A percentile compares a stretch with the other conserved stretches of the same genome.
phyloP scores from a whole-genome alignment of 345 rosid genomes.

The Eucalyptus regnans region DNA sequence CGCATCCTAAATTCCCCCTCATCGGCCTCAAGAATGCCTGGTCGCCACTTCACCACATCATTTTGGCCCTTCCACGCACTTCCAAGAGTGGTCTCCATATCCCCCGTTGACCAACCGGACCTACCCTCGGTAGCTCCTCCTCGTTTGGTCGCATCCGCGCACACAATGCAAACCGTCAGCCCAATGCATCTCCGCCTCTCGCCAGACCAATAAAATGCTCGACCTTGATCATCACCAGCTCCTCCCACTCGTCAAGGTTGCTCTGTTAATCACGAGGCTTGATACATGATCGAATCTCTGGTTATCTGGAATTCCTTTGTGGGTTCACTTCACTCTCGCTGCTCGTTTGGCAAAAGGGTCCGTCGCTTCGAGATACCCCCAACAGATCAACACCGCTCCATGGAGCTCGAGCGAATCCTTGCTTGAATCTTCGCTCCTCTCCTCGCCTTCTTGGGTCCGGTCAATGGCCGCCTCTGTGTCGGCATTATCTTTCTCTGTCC shows the following conservation, averaged over 20 bases:
- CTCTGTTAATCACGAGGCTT: not conserved
- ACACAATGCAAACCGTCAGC: not conserved
- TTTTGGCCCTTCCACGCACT: not conserved
- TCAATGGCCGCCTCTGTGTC: slow-evolving; percentile 37
- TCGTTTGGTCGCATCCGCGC: not conserved
- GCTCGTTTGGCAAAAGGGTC: not conserved
- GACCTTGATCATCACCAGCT: not conserved
- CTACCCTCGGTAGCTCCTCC: not conserved
- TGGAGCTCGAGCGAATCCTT: not conserved
- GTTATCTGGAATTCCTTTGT: not conserved
- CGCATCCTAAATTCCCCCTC: too few species aligned
- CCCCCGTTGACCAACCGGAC: not conserved
- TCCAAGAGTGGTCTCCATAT: not conserved
- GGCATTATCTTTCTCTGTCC: slow-evolving; percentile 8
- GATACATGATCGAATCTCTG: not conserved
- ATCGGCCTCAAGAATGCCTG: not conserved
- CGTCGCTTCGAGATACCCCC: not conserved
- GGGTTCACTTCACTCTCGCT: not conserved
- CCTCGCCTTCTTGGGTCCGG: not conserved
- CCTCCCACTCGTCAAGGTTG: not conserved
- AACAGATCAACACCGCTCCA: not conserved
- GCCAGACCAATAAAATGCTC: not conserved
- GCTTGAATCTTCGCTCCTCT: not conserved
- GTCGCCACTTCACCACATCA: not conserved
- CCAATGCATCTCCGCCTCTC: not conserved